Evolutionary conservation across 2,329 filamentous ascomycete species (phyloP).

Genomic region (Claviceps sorghi): DNA sequence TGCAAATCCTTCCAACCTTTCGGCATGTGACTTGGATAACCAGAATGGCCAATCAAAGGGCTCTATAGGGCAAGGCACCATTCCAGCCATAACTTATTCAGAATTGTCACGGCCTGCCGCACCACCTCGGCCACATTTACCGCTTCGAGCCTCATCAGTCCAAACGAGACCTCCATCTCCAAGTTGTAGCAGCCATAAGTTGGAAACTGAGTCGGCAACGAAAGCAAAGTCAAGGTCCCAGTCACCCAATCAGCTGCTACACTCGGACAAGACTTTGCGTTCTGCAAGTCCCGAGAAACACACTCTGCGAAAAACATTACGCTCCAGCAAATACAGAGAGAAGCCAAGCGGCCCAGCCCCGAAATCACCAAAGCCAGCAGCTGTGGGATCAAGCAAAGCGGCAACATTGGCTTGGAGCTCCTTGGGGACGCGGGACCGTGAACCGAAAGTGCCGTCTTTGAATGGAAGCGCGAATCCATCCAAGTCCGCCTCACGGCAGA

Average conservation of each 20-base stretch:
- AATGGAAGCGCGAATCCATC: conserved; percentile 11
- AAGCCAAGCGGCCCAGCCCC: conserved; percentile 25
- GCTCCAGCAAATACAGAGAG: conserved; percentile 32
- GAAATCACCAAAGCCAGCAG: conserved; percentile 25
- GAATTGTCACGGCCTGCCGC: conserved; percentile 60
- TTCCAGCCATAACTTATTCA: conserved; percentile 65
- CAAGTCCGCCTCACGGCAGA: conserved; percentile 11
- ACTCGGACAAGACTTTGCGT: conserved; percentile 26
- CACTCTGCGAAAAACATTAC: conserved; percentile 46
- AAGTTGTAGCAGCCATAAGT: conserved; percentile 15
- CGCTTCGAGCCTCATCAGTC: conserved; percentile 39
- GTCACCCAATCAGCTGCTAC: conserved; percentile 19
- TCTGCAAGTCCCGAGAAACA: conserved; percentile 47
- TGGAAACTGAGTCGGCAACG: conserved; percentile 7
- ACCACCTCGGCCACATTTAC: conserved; percentile 41
- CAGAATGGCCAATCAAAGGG: conserved; percentile 23
- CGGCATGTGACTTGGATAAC: conserved; percentile 7
- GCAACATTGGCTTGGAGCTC: conserved; percentile 48
- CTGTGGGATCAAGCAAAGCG: conserved; percentile 46
- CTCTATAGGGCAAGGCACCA: conserved; percentile 68
- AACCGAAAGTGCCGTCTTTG: conserved; percentile 13
- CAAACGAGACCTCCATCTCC: conserved; percentile 19
- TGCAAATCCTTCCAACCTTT: conserved; percentile 9
- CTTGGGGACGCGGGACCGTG: conserved; percentile 26
- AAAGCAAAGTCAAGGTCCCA: conserved; percentile 15